Evolutionary conservation across 1,284 basidiomycete species (phyloP).

Genomic region (Cystobasidium sp.): DNA sequence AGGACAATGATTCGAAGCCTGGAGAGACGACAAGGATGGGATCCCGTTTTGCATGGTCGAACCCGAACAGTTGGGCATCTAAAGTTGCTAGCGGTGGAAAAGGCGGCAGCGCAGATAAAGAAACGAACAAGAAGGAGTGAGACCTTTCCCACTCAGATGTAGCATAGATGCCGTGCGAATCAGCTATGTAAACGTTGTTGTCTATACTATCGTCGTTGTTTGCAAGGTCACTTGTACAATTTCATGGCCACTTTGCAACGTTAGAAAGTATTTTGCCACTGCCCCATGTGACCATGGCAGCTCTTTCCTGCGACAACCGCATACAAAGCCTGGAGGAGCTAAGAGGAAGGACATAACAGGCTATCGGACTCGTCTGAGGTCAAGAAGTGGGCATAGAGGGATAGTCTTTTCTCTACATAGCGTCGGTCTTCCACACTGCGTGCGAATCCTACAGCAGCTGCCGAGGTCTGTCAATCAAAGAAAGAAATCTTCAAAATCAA

Average conservation of each 20-base stretch:
- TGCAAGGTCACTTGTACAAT: background rate
- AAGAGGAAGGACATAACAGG: background rate
- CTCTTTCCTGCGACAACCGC: background rate
- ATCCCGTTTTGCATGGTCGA: constrained; percentile 29
- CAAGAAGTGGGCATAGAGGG: too few species aligned
- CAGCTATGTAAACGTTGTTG: background rate
- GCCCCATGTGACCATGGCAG: background rate
- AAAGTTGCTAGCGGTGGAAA: constrained; percentile 22
- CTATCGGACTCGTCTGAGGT: too few species aligned
- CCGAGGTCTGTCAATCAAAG: background rate
- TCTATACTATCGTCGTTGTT: background rate
- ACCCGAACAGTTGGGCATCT: constrained; percentile 31
- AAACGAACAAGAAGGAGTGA: too few species aligned
- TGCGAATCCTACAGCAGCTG: too few species aligned
- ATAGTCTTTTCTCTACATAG: too few species aligned
- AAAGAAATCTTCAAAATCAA: background rate
- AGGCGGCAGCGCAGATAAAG: background rate
- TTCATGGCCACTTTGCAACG: background rate
- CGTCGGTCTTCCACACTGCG: too few species aligned
- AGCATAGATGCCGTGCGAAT: background rate
- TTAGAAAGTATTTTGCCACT: constrained; percentile 5
- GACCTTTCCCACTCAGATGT: background rate
- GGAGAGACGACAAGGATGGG: background rate
- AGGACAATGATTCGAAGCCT: background rate
- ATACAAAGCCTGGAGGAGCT: background rate